phyloP scores from a whole-genome alignment of 2,329 filamentous ascomycete genomes.

The Madurella fahalii region DNA sequence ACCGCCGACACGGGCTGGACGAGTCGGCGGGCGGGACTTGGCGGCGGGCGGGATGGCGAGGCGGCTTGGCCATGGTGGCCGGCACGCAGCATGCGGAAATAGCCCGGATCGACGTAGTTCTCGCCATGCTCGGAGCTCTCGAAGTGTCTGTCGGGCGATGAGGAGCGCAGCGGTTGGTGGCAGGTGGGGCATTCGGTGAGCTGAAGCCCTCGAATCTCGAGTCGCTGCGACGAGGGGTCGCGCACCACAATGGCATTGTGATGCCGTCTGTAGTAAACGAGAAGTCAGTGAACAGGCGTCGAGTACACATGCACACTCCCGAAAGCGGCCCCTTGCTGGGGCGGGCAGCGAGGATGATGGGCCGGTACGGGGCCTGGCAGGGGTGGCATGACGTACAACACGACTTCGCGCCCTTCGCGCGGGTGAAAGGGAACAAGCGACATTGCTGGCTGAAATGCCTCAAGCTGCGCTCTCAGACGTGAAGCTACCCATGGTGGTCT shows the following conservation, averaged over 20 bases:
- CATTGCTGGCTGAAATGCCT: slow-evolving; percentile 33
- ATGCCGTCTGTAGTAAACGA: slow-evolving; percentile 62
- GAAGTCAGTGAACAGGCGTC: not conserved
- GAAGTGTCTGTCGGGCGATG: slow-evolving; percentile 48
- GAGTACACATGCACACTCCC: not conserved
- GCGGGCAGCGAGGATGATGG: not conserved
- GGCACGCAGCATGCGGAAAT: slow-evolving; percentile 87
- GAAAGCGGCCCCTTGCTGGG: not conserved
- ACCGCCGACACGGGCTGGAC: slow-evolving; percentile 41
- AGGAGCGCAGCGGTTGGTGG: slow-evolving; percentile 62
- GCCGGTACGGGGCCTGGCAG: slow-evolving; percentile 1
- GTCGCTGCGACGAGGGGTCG: slow-evolving; percentile 76
- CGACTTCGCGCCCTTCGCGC: slow-evolving; percentile 70
- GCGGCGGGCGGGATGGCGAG: slow-evolving; percentile 40
- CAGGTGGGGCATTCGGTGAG: slow-evolving; percentile 86
- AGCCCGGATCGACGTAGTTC: slow-evolving; percentile 82
- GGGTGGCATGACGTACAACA: slow-evolving; percentile 58
- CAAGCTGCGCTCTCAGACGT: slow-evolving; percentile 5
- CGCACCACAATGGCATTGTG: slow-evolving; percentile 89
- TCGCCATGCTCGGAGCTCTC: slow-evolving; percentile 46
- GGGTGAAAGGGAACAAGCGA: slow-evolving; percentile 75
- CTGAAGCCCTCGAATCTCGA: slow-evolving; percentile 66
- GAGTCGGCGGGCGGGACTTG: slow-evolving; percentile 52
- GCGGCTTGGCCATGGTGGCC: slow-evolving; percentile 40
- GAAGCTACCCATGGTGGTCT: slow-evolving; percentile 15